Conservation (phyloP, 2,329 filamentous ascomycete genomes). For the Colletotrichum sp. region DNA sequence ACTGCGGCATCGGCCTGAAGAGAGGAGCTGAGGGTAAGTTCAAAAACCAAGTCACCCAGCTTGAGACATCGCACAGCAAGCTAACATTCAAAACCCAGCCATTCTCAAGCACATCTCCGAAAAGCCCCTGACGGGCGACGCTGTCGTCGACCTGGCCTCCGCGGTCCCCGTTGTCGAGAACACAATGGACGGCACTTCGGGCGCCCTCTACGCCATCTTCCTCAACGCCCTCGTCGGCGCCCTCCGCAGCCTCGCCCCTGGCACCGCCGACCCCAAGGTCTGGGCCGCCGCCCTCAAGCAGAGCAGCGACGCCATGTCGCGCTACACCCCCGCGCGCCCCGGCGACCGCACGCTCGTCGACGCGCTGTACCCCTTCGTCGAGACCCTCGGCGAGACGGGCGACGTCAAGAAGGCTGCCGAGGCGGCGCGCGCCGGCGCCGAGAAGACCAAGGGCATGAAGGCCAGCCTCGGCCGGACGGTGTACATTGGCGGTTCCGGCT, state of each 20-base stretch:
- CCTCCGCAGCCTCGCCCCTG: constrained; percentile 47
- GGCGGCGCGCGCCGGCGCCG: constrained; percentile 77
- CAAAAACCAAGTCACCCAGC: neutral
- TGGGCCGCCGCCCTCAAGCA: constrained; percentile 72
- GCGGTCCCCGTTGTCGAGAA: constrained; percentile 61
- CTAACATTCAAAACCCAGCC: constrained; percentile 40
- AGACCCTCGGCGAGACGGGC: constrained; percentile 68
- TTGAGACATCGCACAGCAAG: neutral
- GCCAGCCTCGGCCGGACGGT: constrained; percentile 85
- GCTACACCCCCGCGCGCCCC: constrained; percentile 87
- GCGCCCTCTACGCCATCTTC: constrained; percentile 78
- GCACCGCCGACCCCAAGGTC: constrained; percentile 42
- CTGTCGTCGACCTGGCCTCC: constrained; percentile 54
- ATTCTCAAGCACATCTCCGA: constrained; percentile 54
- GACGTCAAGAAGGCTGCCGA: constrained; percentile 75
- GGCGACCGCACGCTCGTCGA: constrained; percentile 93
- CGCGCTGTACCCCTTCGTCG: constrained; percentile 86
- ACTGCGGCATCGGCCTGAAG: constrained; percentile 87
- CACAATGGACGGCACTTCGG: constrained; percentile 67
- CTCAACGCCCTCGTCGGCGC: constrained; percentile 81
- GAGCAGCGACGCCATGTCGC: constrained; percentile 73
- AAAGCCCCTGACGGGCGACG: constrained; percentile 53
- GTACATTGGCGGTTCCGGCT: constrained; percentile 70
- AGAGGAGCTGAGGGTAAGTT: constrained; percentile 77
- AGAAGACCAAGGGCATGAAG: constrained; percentile 89